Base-by-base conservation (phyloP, 1,139 yeast genomes). In the Suhomyces kunorum region DNA sequence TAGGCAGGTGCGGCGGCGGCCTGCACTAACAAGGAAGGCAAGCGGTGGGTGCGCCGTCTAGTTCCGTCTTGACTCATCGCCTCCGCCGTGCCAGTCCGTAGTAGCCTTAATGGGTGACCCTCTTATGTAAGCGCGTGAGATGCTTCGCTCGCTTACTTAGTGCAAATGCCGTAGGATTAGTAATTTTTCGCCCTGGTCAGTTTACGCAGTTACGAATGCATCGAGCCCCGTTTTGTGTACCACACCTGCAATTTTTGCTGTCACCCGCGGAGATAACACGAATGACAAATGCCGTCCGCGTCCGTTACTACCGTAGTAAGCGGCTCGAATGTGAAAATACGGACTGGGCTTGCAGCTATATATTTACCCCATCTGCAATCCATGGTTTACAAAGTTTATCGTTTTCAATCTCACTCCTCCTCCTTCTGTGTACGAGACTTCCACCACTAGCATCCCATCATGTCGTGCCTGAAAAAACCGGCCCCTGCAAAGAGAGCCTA, bases 241-340 rank as follows among this genome's bases (percentile, higher is more conserved):
- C 12, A 24, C 24, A 26, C 18, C 26, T 33, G 28, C 36, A 24
- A 24, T n/a, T 32, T 24, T 25, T 27, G 28, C 37, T 34, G 34
- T 34, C 32, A 13, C 27, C 28, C 32, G 37, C 37, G 37, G 37
- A 34, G 37, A 27, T 34, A 20, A 34, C 17, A 12, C 24, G 23
- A 22, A 12, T 28, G 14, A 34, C 38, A 34, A 28, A 23, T 22
- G n/a, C 24, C 32, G n/a, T 12, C 32, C 24, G 32, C 25, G 32
- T 28, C 32, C 32, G 32, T 29, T 19, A 18, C 9, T 6, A 28
- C 31, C 32, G 32, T 14, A 28, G 11, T 14, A 17, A 7, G 18
- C 33, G 8, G 18, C 26, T 20, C 26, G 19, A 3, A 3, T 13
- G 4, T 12, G 6, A 9, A 5, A 20, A 20, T 20, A n/a, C 24